Base-by-base conservation (phyloP, 2,329 filamentous ascomycete genomes). In the Aspergillus terreus region DNA sequence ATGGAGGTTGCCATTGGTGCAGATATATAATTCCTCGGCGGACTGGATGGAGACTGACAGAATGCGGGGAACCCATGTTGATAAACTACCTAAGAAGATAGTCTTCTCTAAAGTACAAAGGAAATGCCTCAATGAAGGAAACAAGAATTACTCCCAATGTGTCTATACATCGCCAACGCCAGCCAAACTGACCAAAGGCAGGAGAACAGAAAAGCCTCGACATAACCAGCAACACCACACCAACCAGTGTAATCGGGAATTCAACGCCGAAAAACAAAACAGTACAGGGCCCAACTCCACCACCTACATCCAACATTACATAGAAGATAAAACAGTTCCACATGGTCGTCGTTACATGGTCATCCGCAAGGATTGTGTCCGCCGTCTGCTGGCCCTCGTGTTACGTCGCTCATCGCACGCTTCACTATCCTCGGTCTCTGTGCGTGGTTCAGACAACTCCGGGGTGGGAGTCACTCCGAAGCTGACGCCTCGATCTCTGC, bases 351-450 rank as follows among this genome's bases (percentile, higher is more conserved):
- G 54, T 68, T 58, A 71, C 63, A 70, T 71, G 44, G 65, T 67
- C 64, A 69, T 64, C 40, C 70, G 62, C 45, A 71, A 56, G 19
- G 67, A 62, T 36, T 63, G 62, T 43, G 65, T 65, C 40, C 63
- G 63, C 32, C 64, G 61, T 38, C 69, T 63, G 46, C 59, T 71
- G 12, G 68, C 63, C 44, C 71, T 60, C 11, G 68, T 72, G 52
- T 62, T 63, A 38, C 69, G 66, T 36, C 65, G 63, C 41, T 67
- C 62, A 17, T 72, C 69, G 21, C 58, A 58, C 30, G 58, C 56
- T 43, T 73, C 71, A 48, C 67, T 72, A 3, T 62, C 56, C 30
- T 72, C 71, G 2, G 71, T 70, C 48, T 72, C 71, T 4, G 68
- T 71, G 53, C 61, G 67, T 19, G 61, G 56, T 46, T 73, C 71